Base-by-base conservation (phyloP, 176 grass and related monocot genomes). In the Bromus sterilis region DNA sequence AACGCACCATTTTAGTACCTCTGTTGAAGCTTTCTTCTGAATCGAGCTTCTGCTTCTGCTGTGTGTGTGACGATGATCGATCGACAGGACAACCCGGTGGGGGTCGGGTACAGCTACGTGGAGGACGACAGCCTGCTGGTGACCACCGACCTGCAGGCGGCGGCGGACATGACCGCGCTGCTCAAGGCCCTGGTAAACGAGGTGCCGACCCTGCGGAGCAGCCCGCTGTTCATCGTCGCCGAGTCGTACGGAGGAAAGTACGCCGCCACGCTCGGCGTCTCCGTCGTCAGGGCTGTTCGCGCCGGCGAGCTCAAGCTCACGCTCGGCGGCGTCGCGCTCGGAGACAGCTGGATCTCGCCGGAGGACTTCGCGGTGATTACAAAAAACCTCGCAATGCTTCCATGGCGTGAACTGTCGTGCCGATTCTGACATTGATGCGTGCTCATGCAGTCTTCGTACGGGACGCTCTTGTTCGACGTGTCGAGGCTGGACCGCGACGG, bases 201-300 rank as follows among this genome's bases (percentile, higher is more conserved):
- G 44, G 43, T 88, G 18, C 48, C 56, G 4, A 13, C 76, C 5
- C 28, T 91, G 85, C 79, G 41, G 66, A 55, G 41, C 31, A 92
- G 89, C 53, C 94, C 89, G 25, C 89, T 97, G 20, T 97, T 89
- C 87, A 62, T 97, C 25, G 87, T 94, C 53, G 91, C 89, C 9
- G 94, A 97, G 82, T 97, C 94, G 15, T 97, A 97, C 49, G 91
- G 94, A 56, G 94, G 94, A 42, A 94, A 91, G 83, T 97, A 89
- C 67, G 89, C 91, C 21, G 94, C 90, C 34, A 90, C 91, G 39
- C 79, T 93, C 14, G 91, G 86, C 58, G 84, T 73, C 3, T 91
- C 87, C 11, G 14, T 97, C 57, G 80, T 86, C 66, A 60, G 86
- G 66, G 89, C 92, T 8, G 32, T 90, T 39, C 80, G 61, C 21